Evolutionary conservation across 805 yeast genomes (phyloP).

Genomic region (Monosporozyma solicola): DNA sequence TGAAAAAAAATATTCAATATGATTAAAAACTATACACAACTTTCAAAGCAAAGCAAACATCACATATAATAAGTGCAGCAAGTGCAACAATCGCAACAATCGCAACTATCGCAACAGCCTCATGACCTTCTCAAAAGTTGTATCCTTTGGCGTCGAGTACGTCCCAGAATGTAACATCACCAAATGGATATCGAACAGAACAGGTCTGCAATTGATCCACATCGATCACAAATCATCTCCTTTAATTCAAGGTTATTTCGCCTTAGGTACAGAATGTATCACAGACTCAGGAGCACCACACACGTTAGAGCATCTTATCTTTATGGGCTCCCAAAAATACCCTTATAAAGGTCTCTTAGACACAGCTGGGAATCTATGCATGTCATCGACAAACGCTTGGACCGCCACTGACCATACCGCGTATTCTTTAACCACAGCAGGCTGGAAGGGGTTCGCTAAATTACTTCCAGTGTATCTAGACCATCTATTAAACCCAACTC

Average conservation of each 20-base stretch:
- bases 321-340: slow-evolving; percentile 84
- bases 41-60: no score
- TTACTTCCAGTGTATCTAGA: slow-evolving; percentile 85
- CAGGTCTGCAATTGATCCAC: slow-evolving; percentile 75
- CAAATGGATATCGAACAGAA: slow-evolving; percentile 69
- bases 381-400: slow-evolving; percentile 92
- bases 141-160: slow-evolving; percentile 58
- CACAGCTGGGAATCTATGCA: slow-evolving; percentile 72
- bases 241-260: slow-evolving; percentile 84
- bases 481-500: slow-evolving; percentile 74
- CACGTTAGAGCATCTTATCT: slow-evolving; percentile 86
- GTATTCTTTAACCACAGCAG: slow-evolving; percentile 84
- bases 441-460: slow-evolving; percentile 87
- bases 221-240: slow-evolving; percentile 72
- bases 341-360: slow-evolving; percentile 92
- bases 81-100: background rate
- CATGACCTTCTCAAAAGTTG: slow-evolving; percentile 22
- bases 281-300: slow-evolving; percentile 92
- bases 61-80: background rate
- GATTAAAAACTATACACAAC: no score
- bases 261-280: slow-evolving; percentile 86
- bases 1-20: no score
- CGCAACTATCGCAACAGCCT: background rate
- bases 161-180: slow-evolving; percentile 56
- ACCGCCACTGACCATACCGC: slow-evolving; percentile 94